Base-by-base conservation (phyloP, 495 filamentous ascomycete genomes). In the Podospora tetraspora region DNA sequence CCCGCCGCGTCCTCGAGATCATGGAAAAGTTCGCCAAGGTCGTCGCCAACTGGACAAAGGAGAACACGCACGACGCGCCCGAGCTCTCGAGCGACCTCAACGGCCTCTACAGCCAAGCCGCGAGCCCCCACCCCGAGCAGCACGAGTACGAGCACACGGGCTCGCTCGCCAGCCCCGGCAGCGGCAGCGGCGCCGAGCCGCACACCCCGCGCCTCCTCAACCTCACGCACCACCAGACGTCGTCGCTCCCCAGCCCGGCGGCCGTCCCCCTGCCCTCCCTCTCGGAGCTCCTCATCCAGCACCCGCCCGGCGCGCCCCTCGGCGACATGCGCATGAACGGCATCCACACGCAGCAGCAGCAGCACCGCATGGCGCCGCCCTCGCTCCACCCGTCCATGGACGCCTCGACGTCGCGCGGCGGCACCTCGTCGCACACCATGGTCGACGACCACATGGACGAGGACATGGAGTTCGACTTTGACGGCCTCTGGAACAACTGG, bases 1-100 rank as follows among this genome's bases (percentile, higher is more conserved):
- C 89, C 19, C 81, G 80, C 25, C 85, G 88, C 37, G 84, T 89
- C 56, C 80, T 81, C n/a, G 87, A 88, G 37, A 90, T 92, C 62
- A 78, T 91, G 57, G 83, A 83, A 52, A 84, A 83, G 59, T 91
- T 92, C 69, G 80, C 85, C 11, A 77, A 79, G 25, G 88, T 87
- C 12, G 84, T 89, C 5, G 60, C 34, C 65, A 76, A 72, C 12
- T 56, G 77, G 84, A 73, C 83, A 76, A 69, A 68, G 75, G 81
- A 74, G 74, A 76, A 66, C 74, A 74, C 68, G 71, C 80, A 61
- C 79, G 73, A 62, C 70, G 76, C 59, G 71, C 73, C 75, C 75
- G 69, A 77, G 68, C 78, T 83, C 73, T 79, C 80, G 72, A 16
- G 75, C 65, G 78, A 75, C 76, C 79, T 76, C 72, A 66, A 59